Evolutionary conservation across 192 early-diverging fungal species (phyloP).

Genomic region (Chytriomyces hyalinus): DNA sequence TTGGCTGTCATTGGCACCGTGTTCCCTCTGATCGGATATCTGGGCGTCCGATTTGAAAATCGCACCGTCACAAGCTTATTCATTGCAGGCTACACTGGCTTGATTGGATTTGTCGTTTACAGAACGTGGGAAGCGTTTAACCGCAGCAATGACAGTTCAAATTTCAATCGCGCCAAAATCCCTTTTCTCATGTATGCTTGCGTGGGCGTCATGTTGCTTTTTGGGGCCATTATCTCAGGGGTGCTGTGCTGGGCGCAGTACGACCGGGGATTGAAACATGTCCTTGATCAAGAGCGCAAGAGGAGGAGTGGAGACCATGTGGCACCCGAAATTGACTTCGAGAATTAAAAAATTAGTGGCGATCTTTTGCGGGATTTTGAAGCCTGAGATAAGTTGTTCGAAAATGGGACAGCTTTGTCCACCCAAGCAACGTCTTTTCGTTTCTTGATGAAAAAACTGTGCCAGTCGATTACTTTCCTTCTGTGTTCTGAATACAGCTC

Average conservation of each 20-base stretch:
- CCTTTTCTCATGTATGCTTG: conserved; percentile 10
- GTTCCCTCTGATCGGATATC: not conserved
- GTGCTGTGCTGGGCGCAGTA: not conserved
- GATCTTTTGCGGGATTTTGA: too few relatives aligned
- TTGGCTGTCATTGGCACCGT: not conserved
- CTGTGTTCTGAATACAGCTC: too few relatives aligned
- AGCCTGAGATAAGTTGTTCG: too few relatives aligned
- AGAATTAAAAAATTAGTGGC: not conserved
- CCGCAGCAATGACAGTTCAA: not conserved
- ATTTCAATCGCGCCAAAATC: not conserved
- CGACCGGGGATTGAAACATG: conserved; percentile 4
- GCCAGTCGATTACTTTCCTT: too few relatives aligned
- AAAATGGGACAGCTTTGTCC: too few relatives aligned
- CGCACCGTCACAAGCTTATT: not conserved
- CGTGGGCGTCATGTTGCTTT: not conserved
- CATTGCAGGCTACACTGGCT: not conserved
- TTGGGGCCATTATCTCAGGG: not conserved
- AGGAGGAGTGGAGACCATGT: not conserved
- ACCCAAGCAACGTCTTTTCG: too few relatives aligned
- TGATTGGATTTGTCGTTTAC: not conserved
- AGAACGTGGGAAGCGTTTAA: not conserved
- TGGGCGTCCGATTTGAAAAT: not conserved
- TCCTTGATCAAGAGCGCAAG: conserved; percentile 3
- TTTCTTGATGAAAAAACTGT: too few relatives aligned
- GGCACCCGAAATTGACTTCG: conserved; percentile 5